Conservation (phyloP, 306 rosid genomes). For the Vigna nakashimae region DNA sequence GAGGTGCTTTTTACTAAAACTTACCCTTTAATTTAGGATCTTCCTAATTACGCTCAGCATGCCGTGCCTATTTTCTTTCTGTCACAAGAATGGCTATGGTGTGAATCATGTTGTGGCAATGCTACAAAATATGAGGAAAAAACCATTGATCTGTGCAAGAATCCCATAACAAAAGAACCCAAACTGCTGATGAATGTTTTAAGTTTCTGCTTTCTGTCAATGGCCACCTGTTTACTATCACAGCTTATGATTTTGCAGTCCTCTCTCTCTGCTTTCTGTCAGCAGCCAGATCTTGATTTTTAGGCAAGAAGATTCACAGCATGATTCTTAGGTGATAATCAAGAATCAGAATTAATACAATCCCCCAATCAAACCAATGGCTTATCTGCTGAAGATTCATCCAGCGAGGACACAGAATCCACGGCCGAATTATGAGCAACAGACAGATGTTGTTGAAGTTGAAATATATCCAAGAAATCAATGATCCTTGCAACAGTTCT, state of each 20-base stretch:
- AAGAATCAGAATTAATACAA: no score
- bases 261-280: no score
- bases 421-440: constrained; percentile 38
- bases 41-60: constrained; percentile 18
- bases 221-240: no score
- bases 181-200: not conserved
- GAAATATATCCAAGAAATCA: not conserved
- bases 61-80: constrained; percentile 2
- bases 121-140: constrained; percentile 18
- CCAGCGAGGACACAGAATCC: no score
- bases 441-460: not conserved
- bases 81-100: constrained; percentile 20
- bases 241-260: no score
- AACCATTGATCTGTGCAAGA: constrained; percentile 18
- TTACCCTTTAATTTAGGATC: not conserved
- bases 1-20: not conserved
- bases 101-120: constrained; percentile 13
- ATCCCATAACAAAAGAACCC: constrained; percentile 18
- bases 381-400: not conserved
- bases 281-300: no score
- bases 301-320: no score
- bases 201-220: no score
- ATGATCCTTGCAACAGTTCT: not conserved
- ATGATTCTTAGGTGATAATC: no score
- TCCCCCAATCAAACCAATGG: constrained; percentile 5